Evolutionary conservation across 495 filamentous ascomycete species (phyloP).

Genomic region (Podospora pseudopauciseta): DNA sequence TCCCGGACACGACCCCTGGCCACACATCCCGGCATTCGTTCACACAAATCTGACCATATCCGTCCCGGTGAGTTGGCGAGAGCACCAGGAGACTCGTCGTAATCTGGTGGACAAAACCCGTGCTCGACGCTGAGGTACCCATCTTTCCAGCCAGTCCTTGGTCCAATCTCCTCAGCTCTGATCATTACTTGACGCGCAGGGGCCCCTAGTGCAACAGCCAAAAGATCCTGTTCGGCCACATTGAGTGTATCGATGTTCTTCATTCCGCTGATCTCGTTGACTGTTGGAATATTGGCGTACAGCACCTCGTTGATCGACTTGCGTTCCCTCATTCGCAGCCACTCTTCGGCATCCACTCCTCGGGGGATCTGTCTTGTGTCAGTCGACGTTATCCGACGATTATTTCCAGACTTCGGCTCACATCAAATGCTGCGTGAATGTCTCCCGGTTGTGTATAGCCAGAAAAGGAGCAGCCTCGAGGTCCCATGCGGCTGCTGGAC

Average conservation of each 20-base stretch:
- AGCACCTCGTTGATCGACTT: constrained; percentile 41
- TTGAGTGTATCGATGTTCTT: constrained; percentile 45
- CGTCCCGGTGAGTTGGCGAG: constrained; percentile 47
- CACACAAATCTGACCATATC: constrained; percentile 52
- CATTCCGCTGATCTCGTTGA: constrained; percentile 30
- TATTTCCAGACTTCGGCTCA: constrained; percentile 14
- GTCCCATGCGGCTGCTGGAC: constrained; percentile 30
- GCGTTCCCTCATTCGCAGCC: constrained; percentile 35
- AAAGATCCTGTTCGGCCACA: constrained; percentile 43
- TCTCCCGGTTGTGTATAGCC: constrained; percentile 36
- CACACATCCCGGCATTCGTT: constrained; percentile 51
- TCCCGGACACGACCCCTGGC: constrained; percentile 47
- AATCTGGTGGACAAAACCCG: constrained; percentile 50
- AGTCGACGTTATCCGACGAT: not conserved
- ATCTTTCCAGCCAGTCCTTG: constrained; percentile 50
- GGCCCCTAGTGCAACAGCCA: constrained; percentile 49
- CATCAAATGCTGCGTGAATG: constrained; percentile 40
- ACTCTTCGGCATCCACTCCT: constrained; percentile 37
- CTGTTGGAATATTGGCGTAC: constrained; percentile 34
- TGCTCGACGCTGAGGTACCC: constrained; percentile 50
- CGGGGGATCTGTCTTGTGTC: constrained; percentile 30
- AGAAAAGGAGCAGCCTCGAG: constrained; percentile 35
- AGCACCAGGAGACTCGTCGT: constrained; percentile 45
- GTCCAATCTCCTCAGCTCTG: constrained; percentile 50
- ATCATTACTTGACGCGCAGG: constrained; percentile 51